Evolutionary conservation across 2,329 filamentous ascomycete genomes (phyloP).

Genomic region (Xylariaceae sp.): DNA sequence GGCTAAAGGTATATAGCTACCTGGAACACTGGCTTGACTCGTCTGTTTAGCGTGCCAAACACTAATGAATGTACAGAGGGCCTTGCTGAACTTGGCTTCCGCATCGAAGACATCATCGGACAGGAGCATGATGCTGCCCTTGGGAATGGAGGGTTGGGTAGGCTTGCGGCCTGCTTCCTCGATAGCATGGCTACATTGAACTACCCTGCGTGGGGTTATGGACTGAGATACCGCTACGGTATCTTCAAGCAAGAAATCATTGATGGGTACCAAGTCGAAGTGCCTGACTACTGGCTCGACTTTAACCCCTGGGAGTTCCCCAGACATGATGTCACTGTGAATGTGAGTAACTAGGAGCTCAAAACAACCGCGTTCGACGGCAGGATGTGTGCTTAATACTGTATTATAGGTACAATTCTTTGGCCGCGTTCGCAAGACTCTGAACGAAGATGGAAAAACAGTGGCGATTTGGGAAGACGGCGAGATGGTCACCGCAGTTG

Average conservation of each 20-base stretch:
- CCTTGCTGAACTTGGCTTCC: constrained; percentile 84
- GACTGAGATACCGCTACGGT: constrained; percentile 87
- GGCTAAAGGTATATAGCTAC: constrained; percentile 64
- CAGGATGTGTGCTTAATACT: background rate
- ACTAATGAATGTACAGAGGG: constrained; percentile 54
- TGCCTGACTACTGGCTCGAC: constrained; percentile 98
- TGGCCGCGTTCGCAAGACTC: constrained; percentile 70
- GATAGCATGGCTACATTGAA: constrained; percentile 93
- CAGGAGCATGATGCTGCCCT: constrained; percentile 96
- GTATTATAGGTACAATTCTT: constrained; percentile 76
- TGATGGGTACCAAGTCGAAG: constrained; percentile 95
- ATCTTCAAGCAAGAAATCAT: constrained; percentile 99
- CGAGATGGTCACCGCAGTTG: constrained; percentile 85
- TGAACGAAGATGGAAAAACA: constrained; percentile 70
- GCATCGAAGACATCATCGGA: constrained; percentile 88
- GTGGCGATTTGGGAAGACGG: constrained; percentile 81
- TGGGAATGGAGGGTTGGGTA: constrained; percentile 91
- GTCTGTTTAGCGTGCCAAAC: background rate
- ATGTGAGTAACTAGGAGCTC: constrained; percentile 46
- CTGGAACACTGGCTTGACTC: background rate
- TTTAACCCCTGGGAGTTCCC: constrained; percentile 99
- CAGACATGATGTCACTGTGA: constrained; percentile 87
- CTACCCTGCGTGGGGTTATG: constrained; percentile 96
- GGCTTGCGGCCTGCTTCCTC: constrained; percentile 92
- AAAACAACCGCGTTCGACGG: background rate